These are phyloP conservation scores for Myxozyma vanderwaltii DNA, from an alignment of 805 yeast species.

Conservation along the genomic window DNA sequence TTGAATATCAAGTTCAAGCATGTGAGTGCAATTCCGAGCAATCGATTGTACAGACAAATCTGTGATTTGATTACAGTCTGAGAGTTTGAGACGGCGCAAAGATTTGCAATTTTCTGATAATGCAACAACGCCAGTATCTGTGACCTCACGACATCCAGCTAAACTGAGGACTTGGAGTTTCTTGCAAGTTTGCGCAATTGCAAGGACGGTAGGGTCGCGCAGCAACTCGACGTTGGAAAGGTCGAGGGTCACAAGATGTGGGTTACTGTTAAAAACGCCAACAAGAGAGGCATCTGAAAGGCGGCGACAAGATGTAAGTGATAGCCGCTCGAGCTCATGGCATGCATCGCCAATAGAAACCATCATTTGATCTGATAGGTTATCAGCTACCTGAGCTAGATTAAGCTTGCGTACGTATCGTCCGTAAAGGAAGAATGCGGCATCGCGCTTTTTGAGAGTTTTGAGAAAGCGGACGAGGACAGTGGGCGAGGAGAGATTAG, in stretches of 20 bases:
- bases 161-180: constrained; percentile 88
- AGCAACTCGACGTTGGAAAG: constrained; percentile 73
- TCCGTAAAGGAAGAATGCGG: constrained; percentile 61
- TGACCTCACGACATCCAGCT: constrained; percentile 75
- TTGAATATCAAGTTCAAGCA: constrained; percentile 89
- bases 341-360: constrained; percentile 61
- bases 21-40: constrained; percentile 69
- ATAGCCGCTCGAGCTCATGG: constrained; percentile 76
- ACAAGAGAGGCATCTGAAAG: constrained; percentile 65
- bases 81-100: constrained; percentile 79
- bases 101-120: constrained; percentile 67
- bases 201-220: constrained; percentile 67
- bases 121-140: constrained; percentile 61
- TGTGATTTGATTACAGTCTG: constrained; percentile 66
- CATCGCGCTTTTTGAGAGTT: constrained; percentile 52
- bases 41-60: constrained; percentile 63
- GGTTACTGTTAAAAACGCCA: constrained; percentile 62
- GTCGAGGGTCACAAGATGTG: constrained; percentile 79
- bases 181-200: constrained; percentile 70
- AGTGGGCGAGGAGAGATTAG: constrained; percentile 58
- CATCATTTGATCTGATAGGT: constrained; percentile 66
- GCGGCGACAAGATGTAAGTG: constrained; percentile 76
- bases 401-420: constrained; percentile 76
- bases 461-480: constrained; percentile 57
- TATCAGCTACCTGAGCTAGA: constrained; percentile 68